Evolutionary conservation across 148 eudicot genomes (phyloP), one percentile per base, ranked within the genome.

Genomic region (Vaccinium corymbosum): DNA sequence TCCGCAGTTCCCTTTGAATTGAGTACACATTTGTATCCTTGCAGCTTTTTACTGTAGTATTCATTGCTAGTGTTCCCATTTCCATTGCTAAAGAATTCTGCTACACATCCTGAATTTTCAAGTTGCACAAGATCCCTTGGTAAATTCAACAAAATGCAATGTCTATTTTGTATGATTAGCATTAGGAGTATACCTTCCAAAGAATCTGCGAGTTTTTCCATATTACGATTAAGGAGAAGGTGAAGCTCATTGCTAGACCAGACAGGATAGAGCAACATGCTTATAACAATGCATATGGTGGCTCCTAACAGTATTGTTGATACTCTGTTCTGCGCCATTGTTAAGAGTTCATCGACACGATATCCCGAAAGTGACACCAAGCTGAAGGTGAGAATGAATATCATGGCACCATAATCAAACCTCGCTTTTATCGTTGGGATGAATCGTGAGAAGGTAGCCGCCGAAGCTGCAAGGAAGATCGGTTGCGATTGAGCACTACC

Each of bases 211-310:
- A 95, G 90, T 79, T 91, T 93, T 81, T 93, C 97, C 77, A 92
- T 86, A 89, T 94, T 96, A 46, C 32, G 80, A 35, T 78, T 84
- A 48, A 87, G 87, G 56, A 92, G 94, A 80, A 81, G 68, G 75
- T 93, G 98, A 79, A 96, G 97, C 57, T 93, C 91, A n/a, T 59
- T 81, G 20, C 98, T 98, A 19, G 98, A 95, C 95, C 94, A 96
- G 15, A 91, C 91, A 7, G 98, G 98, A 66, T 85, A 92, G 78
- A 90, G 42, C 75, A 96, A 76, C 90, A 92, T 88, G 92, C 88
- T 91, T 81, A 85, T 88, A 74, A 94, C 61, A 70, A 96, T 86
- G 87, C 97, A 93, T 6, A 94, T 89, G 35, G 97, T 87, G 64
- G 94, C 88, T 29, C 98, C 98, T 25, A 96, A 92, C 35, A 92